phyloP scores from a whole-genome alignment of 305 asterid species.

The Striga hermonthica region DNA sequence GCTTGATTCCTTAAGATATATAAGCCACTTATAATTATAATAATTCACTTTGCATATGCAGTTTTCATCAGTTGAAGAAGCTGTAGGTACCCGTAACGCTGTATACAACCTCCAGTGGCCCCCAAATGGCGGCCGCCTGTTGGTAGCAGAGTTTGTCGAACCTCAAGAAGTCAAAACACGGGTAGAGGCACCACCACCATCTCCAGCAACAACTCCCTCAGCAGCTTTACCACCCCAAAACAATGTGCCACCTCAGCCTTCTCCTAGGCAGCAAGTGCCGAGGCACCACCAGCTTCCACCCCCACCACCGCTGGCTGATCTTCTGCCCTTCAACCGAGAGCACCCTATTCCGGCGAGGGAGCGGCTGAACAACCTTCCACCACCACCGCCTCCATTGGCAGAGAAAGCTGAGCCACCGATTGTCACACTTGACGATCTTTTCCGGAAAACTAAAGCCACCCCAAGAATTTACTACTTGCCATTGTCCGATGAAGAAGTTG shows the following conservation, averaged over 20 bases:
- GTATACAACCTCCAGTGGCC: conserved; percentile 95
- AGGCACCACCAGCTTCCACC: conserved; percentile 57
- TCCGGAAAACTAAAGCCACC: conserved; percentile 69
- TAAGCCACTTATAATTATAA: conserved; percentile 5
- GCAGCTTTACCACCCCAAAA: conserved; percentile 33
- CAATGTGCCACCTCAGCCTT: conserved; percentile 43
- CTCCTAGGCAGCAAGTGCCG: conserved; percentile 48
- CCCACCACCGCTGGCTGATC: conserved; percentile 44
- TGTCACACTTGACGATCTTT: conserved; percentile 79
- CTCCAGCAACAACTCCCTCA: conserved; percentile 46
- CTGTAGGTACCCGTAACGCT: conserved; percentile 74
- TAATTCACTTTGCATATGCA: conserved; percentile 35
- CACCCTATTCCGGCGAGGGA: conserved; percentile 56
- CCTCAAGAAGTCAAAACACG: conserved; percentile 71
- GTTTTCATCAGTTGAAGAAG: conserved; percentile 90
- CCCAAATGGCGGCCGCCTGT: conserved; percentile 62
- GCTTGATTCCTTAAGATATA: conserved; percentile 1
- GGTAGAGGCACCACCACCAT: conserved; percentile 39
- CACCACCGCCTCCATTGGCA: conserved; percentile 75
- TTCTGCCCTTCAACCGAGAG: conserved; percentile 39
- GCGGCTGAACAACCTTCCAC: conserved; percentile 41
- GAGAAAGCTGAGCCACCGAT: conserved; percentile 73
- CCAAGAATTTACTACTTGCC: conserved; percentile 88
- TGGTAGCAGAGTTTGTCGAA: conserved; percentile 82
- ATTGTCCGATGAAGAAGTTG: conserved; percentile 74